Percentiles rank a stretch among this genome's conserved stretches.
Conservation (phyloP, 129 eudicot species). For the Scalesia atractyloides region DNA sequence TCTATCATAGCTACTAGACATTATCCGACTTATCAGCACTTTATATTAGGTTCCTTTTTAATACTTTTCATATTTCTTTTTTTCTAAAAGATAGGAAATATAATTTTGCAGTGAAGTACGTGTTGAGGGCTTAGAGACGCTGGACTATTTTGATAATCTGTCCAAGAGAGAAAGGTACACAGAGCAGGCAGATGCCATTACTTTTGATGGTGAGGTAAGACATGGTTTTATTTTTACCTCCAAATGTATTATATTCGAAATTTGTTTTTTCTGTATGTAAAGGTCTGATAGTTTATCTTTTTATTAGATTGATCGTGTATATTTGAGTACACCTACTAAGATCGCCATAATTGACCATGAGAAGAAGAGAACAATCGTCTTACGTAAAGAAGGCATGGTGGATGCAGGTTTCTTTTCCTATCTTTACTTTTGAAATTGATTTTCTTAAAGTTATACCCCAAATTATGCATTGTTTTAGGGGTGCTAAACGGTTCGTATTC, state of each 20-base stretch:
- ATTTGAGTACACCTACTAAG: slow-evolving; percentile 89
- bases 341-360: slow-evolving; percentile 94
- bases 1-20: slow-evolving; percentile 11
- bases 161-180: slow-evolving; percentile 63
- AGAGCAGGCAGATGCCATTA: slow-evolving; percentile 98
- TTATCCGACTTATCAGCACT: slow-evolving; percentile 17
- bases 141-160: slow-evolving; percentile 84
- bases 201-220: slow-evolving; percentile 91
- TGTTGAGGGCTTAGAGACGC: slow-evolving; percentile 96
- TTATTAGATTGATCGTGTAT: slow-evolving; percentile 78
- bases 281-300: slow-evolving; percentile 9
- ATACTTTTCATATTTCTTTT: slow-evolving; percentile 19
- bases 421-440: slow-evolving; percentile 9
- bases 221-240: slow-evolving; percentile 8
- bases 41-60: neutral
- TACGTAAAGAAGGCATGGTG: slow-evolving; percentile 89
- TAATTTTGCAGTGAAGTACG: slow-evolving; percentile 90
- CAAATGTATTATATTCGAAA: neutral
- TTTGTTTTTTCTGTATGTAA: neutral
- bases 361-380: slow-evolving; percentile 82
- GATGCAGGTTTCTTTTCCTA: slow-evolving; percentile 74
- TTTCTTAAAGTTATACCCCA: slow-evolving; percentile 6
- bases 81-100: slow-evolving; percentile 33
- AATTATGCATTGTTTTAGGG: neutral
- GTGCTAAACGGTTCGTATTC: too few species aligned